A percentile compares a stretch with the other conserved stretches of the same genome.
Conservation (phyloP, 768 basidiomycete species). For the Paxillus rubicundulus region DNA sequence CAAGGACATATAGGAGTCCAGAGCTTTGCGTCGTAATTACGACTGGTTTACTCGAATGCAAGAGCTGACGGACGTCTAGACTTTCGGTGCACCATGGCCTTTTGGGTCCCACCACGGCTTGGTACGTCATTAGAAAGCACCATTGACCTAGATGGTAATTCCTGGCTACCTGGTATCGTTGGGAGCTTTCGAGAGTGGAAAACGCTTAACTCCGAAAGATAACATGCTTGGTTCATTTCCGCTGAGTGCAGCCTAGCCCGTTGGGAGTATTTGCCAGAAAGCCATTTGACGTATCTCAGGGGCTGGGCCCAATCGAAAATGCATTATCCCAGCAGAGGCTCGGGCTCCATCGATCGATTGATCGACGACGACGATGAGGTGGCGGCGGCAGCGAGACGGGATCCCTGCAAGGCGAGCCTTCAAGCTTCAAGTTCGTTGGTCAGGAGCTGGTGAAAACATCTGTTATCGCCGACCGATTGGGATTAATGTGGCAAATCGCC, state of each 20-base stretch:
- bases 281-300: not conserved
- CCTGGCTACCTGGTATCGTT: not conserved
- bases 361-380: not conserved
- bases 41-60: not conserved
- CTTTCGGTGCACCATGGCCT: not conserved
- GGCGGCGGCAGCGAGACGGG: too few species aligned
- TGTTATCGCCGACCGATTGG: not conserved
- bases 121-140: not conserved
- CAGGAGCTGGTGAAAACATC: not conserved
- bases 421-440: not conserved
- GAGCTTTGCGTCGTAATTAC: not conserved
- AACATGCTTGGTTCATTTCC: not conserved
- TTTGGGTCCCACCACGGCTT: not conserved
- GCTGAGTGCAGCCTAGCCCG: not conserved
- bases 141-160: not conserved
- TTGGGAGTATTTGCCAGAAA: not conserved
- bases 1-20: not conserved
- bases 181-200: not conserved
- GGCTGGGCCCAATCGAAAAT: not conserved
- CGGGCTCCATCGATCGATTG: not conserved
- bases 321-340: not conserved
- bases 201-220: not conserved
- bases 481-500: constrained; percentile 11
- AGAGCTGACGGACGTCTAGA: not conserved
- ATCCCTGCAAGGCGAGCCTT: not conserved